Base-by-base conservation (phyloP, 2,329 filamentous ascomycete species). In the Grosmannia serpens region DNA sequence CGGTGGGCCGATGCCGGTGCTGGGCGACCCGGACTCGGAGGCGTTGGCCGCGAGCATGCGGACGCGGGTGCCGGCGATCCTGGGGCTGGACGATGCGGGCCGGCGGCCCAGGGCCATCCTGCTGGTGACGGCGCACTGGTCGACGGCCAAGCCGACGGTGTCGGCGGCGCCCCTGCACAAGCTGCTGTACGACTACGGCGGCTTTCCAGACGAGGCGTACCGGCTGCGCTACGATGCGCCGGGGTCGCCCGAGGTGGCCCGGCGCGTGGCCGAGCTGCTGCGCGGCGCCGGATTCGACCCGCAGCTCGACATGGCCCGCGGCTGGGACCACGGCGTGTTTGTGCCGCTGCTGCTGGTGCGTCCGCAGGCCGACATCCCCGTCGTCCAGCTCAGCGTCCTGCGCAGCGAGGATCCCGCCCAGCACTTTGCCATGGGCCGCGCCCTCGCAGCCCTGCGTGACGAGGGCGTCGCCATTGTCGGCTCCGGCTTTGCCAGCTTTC, bases 271-370 rank as follows among this genome's bases (percentile, higher is more conserved):
- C 13, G 68, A 71, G n/a, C 72, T 73, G 3, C 64, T 85, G 46
- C 68, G 70, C 20, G 69, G 67, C 2, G 72, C 73, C n/a, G 81
- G 81, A 0, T 67, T 83, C 0, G 62, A 67, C 2, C 68, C 73
- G 2, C 61, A 61, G 15, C 68, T 78, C 15, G 71, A 79, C 61
- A 62, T 57, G 17, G 56, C 67, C 59, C 73, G 76, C 70, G 73
- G 76, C 59, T 84, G 81, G 81, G 81, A 84, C 65, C 81, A 84
- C 65, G 81, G 81, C 70, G 79, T 84, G 59, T 84, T 83, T 66
- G 69, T 84, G 29, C 81, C 81, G 8, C 71, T 84, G 69, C 72
- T 76, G 52, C 77, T 84, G 50, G 75, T 80, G 63, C 69, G 77
- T 58, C 81, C 81, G 24, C 64, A 70, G 49, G 81, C 79, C 62